phyloP scores from a whole-genome alignment of 306 rosid species.

The Gleditsia sinensis region DNA sequence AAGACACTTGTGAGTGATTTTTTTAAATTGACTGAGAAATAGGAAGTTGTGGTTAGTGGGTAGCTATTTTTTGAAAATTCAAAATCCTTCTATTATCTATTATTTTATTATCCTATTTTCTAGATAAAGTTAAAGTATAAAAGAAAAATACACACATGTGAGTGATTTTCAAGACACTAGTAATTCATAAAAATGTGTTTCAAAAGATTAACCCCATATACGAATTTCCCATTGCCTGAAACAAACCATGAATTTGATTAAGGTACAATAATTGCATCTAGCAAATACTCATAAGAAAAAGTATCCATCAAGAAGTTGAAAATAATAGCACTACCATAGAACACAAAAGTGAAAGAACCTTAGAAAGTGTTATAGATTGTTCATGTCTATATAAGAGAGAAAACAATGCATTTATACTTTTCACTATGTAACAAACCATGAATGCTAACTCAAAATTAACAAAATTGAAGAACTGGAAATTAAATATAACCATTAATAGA shows the following conservation, averaged over 20 bases:
- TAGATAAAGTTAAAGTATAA: too few relatives aligned
- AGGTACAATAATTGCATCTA: too few relatives aligned
- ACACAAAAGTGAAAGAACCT: background rate
- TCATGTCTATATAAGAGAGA: background rate
- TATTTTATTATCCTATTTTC: too few relatives aligned
- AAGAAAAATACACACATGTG: too few relatives aligned
- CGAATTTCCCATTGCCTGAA: background rate
- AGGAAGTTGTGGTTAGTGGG: too few relatives aligned
- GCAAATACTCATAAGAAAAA: background rate
- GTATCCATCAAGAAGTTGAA: too few relatives aligned
- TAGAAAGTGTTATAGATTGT: background rate
- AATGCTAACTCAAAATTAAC: background rate
- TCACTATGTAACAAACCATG: background rate
- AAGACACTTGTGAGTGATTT: too few relatives aligned
- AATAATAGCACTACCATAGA: background rate
- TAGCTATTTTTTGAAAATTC: too few relatives aligned
- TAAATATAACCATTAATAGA: too few relatives aligned
- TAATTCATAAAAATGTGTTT: background rate
- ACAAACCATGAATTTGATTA: background rate
- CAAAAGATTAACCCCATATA: background rate
- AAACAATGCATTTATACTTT: background rate
- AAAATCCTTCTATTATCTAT: too few relatives aligned
- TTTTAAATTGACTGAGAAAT: too few relatives aligned
- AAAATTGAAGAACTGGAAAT: background rate
- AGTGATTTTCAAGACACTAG: too few relatives aligned